Base-by-base conservation (phyloP, 495 filamentous ascomycete species). In the Bombardia bombarda region DNA sequence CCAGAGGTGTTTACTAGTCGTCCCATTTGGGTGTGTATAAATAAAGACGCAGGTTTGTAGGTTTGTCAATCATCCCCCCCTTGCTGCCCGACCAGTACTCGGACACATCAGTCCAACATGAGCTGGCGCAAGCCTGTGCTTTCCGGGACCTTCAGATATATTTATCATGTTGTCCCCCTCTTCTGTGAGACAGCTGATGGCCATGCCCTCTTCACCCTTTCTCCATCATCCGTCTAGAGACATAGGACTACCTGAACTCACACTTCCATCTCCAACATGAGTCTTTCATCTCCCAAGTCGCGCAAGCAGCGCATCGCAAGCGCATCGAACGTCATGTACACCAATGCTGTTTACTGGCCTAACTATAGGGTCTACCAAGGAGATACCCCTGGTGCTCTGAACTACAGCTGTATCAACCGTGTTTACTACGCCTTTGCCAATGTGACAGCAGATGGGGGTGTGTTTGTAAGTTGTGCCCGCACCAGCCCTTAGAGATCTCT, bases 401-500 rank as follows among this genome's bases (percentile, higher is more conserved):
- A 86, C 60, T 73, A 73, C 49, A 59, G 62, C 30, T 74, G 70
- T 46, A 67, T 76, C 42, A 73, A 86, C 41, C 85, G 90, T 54
- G 77, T 93, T 30, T 93, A 90, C 57, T 95, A 95, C 60, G 86
- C 88, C 38, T 94, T 89, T 75, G 87, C 86, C 51, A 87, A 79
- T 68, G 77, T 95, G 38, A 80, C 78, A 51, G 69, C 78, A 39
- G 86, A 93, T 56, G 88, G 88, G 45, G 79, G 79, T 22, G 78
- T 93, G 42, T 89, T 86, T 75, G 88, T 93, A 67, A 67, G 70
- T 65, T 38, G 16, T 58, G n/a, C n/a, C n/a, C n/a, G n/a, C n/a
- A n/a, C n/a, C n/a, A n/a, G n/a, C n/a, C n/a, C n/a, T n/a, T n/a
- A n/a, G n/a, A n/a, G n/a, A n/a, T n/a, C n/a, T n/a, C n/a, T n/a